Conservation (phyloP, 1,284 basidiomycete genomes). For the Golubevia pallescens region DNA sequence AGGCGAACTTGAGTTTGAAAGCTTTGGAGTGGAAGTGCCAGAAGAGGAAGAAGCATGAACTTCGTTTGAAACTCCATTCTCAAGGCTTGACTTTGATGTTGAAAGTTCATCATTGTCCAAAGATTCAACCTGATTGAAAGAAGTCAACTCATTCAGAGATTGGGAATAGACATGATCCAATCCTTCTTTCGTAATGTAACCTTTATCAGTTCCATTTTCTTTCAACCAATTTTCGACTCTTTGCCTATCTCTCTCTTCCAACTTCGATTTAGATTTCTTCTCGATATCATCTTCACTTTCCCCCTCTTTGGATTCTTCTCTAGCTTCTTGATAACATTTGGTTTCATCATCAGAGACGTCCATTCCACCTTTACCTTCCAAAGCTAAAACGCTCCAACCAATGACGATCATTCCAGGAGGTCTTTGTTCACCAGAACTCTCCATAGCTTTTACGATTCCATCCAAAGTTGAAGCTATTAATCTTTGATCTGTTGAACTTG, state of each 20-base stretch:
- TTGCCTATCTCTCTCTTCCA: constrained; percentile 21
- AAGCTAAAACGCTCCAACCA: constrained; percentile 77
- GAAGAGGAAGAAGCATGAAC: not conserved
- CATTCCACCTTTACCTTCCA: constrained; percentile 69
- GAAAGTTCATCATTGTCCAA: not conserved
- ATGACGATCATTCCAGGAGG: constrained; percentile 95
- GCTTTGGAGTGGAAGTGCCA: constrained; percentile 11
- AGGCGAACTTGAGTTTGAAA: not conserved
- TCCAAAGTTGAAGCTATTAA: constrained; percentile 80
- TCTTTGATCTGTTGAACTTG: constrained; percentile 87
- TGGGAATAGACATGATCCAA: constrained; percentile 30
- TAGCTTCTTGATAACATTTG: not conserved
- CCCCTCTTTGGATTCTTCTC: not conserved
- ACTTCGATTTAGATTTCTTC: not conserved
- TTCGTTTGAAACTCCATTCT: constrained; percentile 11
- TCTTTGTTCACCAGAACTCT: constrained; percentile 79
- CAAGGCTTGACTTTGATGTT: not conserved
- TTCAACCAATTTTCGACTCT: constrained; percentile 35
- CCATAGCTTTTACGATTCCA: constrained; percentile 76
- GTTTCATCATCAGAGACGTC: constrained; percentile 67
- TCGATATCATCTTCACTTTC: not conserved
- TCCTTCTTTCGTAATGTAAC: constrained; percentile 38
- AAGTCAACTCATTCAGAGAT: constrained; percentile 12
- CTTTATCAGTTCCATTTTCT: constrained; percentile 2
- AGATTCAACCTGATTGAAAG: not conserved